phyloP scores from a whole-genome alignment of 352 stramenopile species.

The Pythium phragmiticola region DNA sequence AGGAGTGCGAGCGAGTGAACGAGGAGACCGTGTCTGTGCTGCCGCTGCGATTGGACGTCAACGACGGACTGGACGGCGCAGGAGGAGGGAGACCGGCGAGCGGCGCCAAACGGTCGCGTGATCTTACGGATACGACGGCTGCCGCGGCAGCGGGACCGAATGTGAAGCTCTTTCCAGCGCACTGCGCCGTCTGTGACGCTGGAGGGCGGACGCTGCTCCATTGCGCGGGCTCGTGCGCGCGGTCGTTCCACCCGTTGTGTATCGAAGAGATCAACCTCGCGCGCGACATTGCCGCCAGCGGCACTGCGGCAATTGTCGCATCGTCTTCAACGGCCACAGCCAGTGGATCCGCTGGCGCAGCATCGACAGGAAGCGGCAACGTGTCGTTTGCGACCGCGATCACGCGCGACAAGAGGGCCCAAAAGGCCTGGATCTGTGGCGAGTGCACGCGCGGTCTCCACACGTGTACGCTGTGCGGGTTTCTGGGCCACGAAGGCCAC shows the following conservation, averaged over 20 bases:
- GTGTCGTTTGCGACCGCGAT: constrained; percentile 23
- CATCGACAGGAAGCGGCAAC: background rate
- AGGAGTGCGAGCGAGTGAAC: constrained; percentile 75
- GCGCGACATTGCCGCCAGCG: constrained; percentile 12
- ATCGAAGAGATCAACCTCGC: constrained; percentile 47
- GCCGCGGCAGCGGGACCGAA: background rate
- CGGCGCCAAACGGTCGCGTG: constrained; percentile 37
- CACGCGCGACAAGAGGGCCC: constrained; percentile 32
- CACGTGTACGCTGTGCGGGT: constrained; percentile 61
- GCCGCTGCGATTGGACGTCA: constrained; percentile 14
- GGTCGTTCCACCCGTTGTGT: constrained; percentile 60
- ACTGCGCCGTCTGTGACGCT: constrained; percentile 56
- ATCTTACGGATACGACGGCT: constrained; percentile 5
- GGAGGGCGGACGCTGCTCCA: constrained; percentile 52
- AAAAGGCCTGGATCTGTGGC: constrained; percentile 58
- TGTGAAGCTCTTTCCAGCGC: constrained; percentile 50
- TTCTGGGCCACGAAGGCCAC: constrained; percentile 59
- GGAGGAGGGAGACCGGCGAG: constrained; percentile 6
- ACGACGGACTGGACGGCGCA: background rate
- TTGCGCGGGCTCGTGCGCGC: constrained; percentile 55
- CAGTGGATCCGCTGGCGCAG: background rate
- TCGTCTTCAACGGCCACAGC: constrained; percentile 8
- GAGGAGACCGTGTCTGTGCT: constrained; percentile 18
- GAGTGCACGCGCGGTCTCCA: constrained; percentile 63
- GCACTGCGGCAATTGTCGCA: background rate